phyloP scores from a whole-genome alignment of 1,284 basidiomycete genomes.

The Boletus mariae region DNA sequence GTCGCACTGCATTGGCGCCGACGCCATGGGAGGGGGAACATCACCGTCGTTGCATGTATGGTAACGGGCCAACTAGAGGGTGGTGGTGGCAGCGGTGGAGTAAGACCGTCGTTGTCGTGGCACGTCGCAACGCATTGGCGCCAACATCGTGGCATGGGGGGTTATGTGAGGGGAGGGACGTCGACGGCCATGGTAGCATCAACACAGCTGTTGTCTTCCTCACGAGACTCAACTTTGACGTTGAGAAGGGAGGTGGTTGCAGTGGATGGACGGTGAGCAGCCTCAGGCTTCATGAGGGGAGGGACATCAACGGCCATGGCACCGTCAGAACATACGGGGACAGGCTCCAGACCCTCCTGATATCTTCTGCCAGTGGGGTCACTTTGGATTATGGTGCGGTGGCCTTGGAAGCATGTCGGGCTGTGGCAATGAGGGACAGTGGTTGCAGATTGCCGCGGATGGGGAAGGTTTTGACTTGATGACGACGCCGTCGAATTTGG shows the following conservation, averaged over 20 bases:
- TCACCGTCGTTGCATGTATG: no score
- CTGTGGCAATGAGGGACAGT: slow-evolving; percentile 36
- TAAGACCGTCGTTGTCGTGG: no score
- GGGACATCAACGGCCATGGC: slow-evolving; percentile 56
- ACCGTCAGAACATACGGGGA: slow-evolving; percentile 39
- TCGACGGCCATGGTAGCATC: no score
- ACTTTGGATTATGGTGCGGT: slow-evolving; percentile 20
- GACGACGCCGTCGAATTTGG: slow-evolving; percentile 55
- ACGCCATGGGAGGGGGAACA: no score
- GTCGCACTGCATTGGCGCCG: no score
- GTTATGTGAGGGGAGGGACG: no score
- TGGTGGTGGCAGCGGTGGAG: no score
- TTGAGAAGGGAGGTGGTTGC: slow-evolving; percentile 9
- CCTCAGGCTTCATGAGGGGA: slow-evolving; percentile 2
- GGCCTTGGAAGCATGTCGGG: slow-evolving; percentile 27
- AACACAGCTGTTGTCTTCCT: no score
- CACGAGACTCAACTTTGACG: no score
- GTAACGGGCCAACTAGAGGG: no score
- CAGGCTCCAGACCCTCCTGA: slow-evolving; percentile 34
- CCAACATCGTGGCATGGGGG: no score
- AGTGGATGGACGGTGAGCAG: slow-evolving; percentile 9
- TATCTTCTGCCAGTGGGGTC: slow-evolving; percentile 28
- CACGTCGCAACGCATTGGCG: no score
- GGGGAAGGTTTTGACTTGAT: slow-evolving; percentile 44
- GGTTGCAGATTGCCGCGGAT: slow-evolving; percentile 36